Conservation (phyloP, 2,329 filamentous ascomycete species). For the Endoconidiophora polonica region DNA sequence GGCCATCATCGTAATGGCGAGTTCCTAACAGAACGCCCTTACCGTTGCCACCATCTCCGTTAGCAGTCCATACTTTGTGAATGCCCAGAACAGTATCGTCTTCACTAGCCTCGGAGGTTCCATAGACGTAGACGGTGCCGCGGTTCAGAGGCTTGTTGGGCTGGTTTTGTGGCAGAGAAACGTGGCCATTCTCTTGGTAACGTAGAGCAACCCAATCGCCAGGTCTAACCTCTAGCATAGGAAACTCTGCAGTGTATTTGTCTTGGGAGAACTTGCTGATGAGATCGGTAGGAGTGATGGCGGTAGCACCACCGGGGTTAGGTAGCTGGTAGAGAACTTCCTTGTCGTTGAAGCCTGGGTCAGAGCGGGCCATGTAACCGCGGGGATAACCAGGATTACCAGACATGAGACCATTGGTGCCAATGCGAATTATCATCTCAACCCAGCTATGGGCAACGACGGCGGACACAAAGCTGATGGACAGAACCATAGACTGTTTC, state of each 20-base stretch:
- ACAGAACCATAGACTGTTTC: not conserved
- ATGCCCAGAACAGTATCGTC: constrained; percentile 42
- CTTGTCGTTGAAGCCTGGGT: constrained; percentile 38
- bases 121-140: constrained; percentile 61
- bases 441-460: constrained; percentile 60
- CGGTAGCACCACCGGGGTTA: constrained; percentile 29
- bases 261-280: constrained; percentile 48
- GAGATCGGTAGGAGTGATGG: constrained; percentile 27
- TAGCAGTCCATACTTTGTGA: constrained; percentile 58
- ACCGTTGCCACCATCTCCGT: constrained; percentile 65
- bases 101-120: constrained; percentile 41
- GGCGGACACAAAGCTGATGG: not conserved
- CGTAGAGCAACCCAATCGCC: constrained; percentile 50
- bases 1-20: constrained; percentile 74
- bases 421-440: constrained; percentile 56
- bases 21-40: constrained; percentile 60
- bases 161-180: constrained; percentile 40
- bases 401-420: constrained; percentile 55
- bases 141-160: constrained; percentile 45
- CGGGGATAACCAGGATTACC: constrained; percentile 60
- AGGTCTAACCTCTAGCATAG: constrained; percentile 41
- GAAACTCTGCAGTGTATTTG: constrained; percentile 40
- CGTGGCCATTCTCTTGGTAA: constrained; percentile 64
- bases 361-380: constrained; percentile 43
- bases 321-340: constrained; percentile 49